Conservation (phyloP, 768 basidiomycete species). For the Agrocybe pediades region DNA sequence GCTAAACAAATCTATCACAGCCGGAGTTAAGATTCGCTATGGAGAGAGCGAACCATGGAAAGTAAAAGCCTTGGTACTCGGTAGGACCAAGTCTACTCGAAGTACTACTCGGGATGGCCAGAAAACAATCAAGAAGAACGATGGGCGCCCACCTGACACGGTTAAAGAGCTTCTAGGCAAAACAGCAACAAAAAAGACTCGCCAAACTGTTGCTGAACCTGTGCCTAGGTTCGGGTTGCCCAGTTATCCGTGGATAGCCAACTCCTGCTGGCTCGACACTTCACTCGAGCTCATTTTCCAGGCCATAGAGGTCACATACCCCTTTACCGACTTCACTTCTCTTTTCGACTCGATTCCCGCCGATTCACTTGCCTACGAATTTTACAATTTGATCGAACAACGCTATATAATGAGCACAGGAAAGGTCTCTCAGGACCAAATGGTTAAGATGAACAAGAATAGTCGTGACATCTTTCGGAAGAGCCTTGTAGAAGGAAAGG, state of each 20-base stretch:
- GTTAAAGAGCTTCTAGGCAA: constrained; percentile 13
- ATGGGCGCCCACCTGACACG: constrained; percentile 21
- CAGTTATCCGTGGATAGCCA: constrained; percentile 15
- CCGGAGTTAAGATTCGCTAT: constrained; percentile 6
- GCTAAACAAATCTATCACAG: background rate
- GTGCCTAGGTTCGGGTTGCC: constrained; percentile 1
- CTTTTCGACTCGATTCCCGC: background rate
- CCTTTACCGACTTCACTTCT: background rate
- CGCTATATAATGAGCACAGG: background rate
- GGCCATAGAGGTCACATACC: background rate
- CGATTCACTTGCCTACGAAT: background rate
- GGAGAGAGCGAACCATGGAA: constrained; percentile 17
- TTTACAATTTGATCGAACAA: background rate
- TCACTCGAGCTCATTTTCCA: constrained; percentile 17
- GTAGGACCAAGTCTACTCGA: constrained; percentile 15
- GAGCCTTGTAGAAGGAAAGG: too few relatives aligned
- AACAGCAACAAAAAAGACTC: constrained; percentile 4
- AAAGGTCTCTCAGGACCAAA: too few relatives aligned
- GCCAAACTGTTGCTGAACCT: background rate
- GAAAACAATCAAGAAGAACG: constrained; percentile 22
- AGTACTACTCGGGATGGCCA: background rate
- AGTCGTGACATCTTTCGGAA: too few relatives aligned
- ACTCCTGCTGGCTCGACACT: constrained; percentile 22
- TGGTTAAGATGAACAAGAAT: too few relatives aligned
- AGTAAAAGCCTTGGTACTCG: background rate